phyloP scores from a whole-genome alignment of 495 filamentous ascomycete genomes.

The Aspergillus campestris region DNA sequence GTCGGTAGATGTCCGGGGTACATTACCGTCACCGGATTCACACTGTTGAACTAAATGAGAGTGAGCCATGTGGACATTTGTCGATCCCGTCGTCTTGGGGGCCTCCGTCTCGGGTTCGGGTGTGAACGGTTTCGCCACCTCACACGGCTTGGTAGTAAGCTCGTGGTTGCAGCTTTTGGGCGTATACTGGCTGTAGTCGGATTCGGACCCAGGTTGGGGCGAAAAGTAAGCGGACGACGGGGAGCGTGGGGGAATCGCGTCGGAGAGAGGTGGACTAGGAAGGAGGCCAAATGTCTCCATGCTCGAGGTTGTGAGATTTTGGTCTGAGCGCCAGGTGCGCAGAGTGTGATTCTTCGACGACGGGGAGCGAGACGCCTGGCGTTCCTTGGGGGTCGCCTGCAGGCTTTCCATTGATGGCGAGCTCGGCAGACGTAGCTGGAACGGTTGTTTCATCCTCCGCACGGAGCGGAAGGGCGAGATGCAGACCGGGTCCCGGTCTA shows the following conservation, averaged over 20 bases:
- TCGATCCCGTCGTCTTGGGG: constrained; percentile 10
- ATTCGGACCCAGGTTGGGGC: constrained; percentile 9
- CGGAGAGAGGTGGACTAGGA: constrained; percentile 36
- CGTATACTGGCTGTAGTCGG: constrained; percentile 5
- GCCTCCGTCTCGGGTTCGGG: constrained; percentile 4
- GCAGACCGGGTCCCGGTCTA: constrained; percentile 18
- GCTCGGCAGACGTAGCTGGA: constrained; percentile 31
- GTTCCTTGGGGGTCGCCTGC: constrained; percentile 10
- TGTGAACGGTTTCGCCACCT: not conserved
- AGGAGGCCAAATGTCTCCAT: constrained; percentile 33
- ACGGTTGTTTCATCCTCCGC: constrained; percentile 40
- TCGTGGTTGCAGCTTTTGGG: constrained; percentile 2
- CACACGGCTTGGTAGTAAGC: constrained; percentile 4
- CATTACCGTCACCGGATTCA: constrained; percentile 13
- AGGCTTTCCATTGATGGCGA: constrained; percentile 27
- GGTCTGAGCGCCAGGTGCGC: constrained; percentile 37
- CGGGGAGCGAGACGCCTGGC: constrained; percentile 9
- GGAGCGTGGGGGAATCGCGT: constrained; percentile 22
- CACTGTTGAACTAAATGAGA: constrained; percentile 28
- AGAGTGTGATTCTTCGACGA: constrained; percentile 18
- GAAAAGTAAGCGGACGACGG: constrained; percentile 29
- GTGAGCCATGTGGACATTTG: constrained; percentile 34
- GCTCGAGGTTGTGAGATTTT: constrained; percentile 26
- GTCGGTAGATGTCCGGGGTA: constrained; percentile 4
- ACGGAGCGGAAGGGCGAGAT: constrained; percentile 40